Percentiles rank a stretch among this genome's conserved stretches.
phyloP scores from a whole-genome alignment of 441 rosid species.

The Adansonia grandidieri region DNA sequence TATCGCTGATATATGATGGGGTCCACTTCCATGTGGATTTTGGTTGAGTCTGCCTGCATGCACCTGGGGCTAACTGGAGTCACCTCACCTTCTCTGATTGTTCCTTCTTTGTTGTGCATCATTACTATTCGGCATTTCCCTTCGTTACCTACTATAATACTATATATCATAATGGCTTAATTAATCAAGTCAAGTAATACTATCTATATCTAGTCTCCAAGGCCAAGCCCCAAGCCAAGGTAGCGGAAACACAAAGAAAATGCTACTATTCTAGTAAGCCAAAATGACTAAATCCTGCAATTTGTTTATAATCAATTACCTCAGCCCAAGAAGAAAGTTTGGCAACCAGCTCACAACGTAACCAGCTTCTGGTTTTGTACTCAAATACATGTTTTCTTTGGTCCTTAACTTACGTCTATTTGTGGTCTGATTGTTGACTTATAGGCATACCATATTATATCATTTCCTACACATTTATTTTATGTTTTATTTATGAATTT shows the following conservation, averaged over 20 bases:
- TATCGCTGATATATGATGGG: not conserved
- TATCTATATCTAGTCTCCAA: too few relatives aligned
- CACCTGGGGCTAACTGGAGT: not conserved
- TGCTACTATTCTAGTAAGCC: too few relatives aligned
- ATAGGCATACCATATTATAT: not conserved
- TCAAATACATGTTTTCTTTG: too few relatives aligned
- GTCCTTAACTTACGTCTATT: not conserved
- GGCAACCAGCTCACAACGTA: too few relatives aligned
- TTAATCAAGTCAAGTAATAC: not conserved
- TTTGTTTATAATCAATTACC: too few relatives aligned
- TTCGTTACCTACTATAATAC: too few relatives aligned
- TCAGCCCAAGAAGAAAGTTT: too few relatives aligned
- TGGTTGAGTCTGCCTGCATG: not conserved
- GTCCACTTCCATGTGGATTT: not conserved
- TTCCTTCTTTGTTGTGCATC: not conserved
- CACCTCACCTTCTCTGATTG: not conserved
- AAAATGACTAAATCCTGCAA: too few relatives aligned
- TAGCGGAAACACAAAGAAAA: too few relatives aligned
- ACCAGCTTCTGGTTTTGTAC: too few relatives aligned
- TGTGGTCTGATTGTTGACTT: not conserved
- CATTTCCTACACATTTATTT: not conserved
- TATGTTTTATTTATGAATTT: too few relatives aligned
- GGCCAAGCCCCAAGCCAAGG: too few relatives aligned
- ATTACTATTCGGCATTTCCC: not conserved
- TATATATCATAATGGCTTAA: not conserved